Evolutionary conservation across 2,329 filamentous ascomycete species (phyloP).

Genomic region (Ophiostoma populinum): DNA sequence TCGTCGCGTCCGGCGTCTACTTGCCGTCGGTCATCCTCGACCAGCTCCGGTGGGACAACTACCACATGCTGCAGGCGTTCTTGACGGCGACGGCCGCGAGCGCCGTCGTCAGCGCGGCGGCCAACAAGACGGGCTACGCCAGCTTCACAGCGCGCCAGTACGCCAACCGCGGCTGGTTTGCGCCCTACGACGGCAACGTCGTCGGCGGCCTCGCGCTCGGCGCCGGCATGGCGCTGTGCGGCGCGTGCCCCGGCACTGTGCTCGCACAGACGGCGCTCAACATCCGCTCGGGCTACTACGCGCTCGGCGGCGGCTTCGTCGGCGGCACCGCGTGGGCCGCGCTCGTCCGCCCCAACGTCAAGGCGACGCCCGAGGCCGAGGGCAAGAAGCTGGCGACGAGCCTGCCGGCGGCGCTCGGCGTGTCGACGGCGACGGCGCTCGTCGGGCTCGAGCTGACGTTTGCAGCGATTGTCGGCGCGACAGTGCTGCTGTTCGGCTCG

Average conservation of each 20-base stretch:
- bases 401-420: conserved; percentile 23
- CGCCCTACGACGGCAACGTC: conserved; percentile 44
- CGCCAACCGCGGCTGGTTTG: conserved; percentile 34
- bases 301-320: conserved; percentile 31
- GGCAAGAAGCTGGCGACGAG: conserved; percentile 13
- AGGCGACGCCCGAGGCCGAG: not conserved
- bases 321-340: conserved; percentile 38
- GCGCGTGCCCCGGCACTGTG: conserved; percentile 48
- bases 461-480: conserved; percentile 23
- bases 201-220: conserved; percentile 45
- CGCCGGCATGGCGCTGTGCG: conserved; percentile 47
- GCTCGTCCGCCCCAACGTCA: conserved; percentile 19
- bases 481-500: conserved; percentile 15
- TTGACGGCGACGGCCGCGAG: conserved; percentile 43
- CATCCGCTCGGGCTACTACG: conserved; percentile 31
- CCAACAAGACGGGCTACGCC: conserved; percentile 25
- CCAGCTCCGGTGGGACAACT: conserved; percentile 43
- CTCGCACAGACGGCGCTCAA: conserved; percentile 41
- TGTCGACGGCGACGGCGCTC: conserved; percentile 21
- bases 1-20: conserved; percentile 42
- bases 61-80: conserved; percentile 50
- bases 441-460: conserved; percentile 26
- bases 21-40: conserved; percentile 39
- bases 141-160: conserved; percentile 29
- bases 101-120: conserved; percentile 28